phyloP scores from a whole-genome alignment of 176 grass and related monocot genomes.

The Chloris gayana region DNA sequence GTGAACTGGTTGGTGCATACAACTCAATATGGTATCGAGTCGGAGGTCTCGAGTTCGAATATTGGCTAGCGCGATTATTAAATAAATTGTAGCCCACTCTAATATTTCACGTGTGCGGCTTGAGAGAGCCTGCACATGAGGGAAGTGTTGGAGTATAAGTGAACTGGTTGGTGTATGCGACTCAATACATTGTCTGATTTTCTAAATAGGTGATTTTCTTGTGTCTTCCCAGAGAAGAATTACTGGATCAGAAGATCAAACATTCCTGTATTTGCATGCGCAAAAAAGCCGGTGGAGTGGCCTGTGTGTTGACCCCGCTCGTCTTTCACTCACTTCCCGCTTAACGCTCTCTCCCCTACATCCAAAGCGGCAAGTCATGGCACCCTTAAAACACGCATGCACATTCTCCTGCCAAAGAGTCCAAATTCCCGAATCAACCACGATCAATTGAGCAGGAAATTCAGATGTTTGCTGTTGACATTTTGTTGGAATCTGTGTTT shows the following conservation, averaged over 20 bases:
- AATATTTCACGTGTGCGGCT: no score
- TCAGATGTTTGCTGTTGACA: neutral
- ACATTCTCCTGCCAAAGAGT: neutral
- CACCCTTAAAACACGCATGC: slow-evolving; percentile 38
- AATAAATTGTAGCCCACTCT: no score
- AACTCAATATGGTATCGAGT: no score
- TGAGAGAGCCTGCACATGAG: no score
- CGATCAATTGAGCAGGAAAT: neutral
- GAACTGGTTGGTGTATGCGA: no score
- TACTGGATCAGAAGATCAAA: neutral
- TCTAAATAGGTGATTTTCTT: neutral
- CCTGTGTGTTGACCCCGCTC: slow-evolving; percentile 15
- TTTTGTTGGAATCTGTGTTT: neutral
- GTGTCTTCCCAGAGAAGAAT: neutral
- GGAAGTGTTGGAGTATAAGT: no score
- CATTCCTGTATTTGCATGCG: slow-evolving; percentile 17
- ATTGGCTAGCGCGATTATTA: no score
- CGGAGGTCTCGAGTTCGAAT: no score
- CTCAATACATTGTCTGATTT: no score
- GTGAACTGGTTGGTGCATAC: no score
- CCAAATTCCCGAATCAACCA: neutral
- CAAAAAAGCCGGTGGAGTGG: slow-evolving; percentile 49
- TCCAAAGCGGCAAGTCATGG: slow-evolving; percentile 18
- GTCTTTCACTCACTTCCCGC: slow-evolving; percentile 43
- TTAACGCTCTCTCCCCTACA: slow-evolving; percentile 57